Evolutionary conservation across 805 yeast genomes (phyloP), one percentile per base, ranked within the genome.

Genomic region (Starmerella bombi): DNA sequence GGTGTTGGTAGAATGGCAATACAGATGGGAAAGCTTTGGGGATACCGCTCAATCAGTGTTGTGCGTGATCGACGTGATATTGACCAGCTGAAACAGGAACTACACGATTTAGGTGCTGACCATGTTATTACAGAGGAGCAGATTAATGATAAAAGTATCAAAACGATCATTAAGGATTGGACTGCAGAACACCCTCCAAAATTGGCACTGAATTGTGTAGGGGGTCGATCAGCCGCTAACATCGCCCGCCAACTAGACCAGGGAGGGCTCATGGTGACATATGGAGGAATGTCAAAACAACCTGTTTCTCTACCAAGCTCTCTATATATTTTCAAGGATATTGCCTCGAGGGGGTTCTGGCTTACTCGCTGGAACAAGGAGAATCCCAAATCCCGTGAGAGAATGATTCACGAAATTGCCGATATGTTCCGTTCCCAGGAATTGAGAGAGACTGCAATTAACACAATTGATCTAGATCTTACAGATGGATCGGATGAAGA

Each of bases 271-370:
- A 64, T 91, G 67, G 73, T 85, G 51, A 84, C 97, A 1, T 91
- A 91, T 56, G 99, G 99, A 25, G 97, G 94, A 29, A 91, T 91
- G 98, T 83, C 96, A 3, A 76, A 78, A 67, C 86, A 83, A 62
- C 98, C 98, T 2, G 93, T 91, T 9, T 71, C 74, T n/a, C 61
- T 91, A 41, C 95, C 97, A 30, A 84, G 95, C 1, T 74, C 93
- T 0, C 64, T 82, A 44, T 82, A 82, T 56, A 86, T 91, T 49
- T 91, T 91, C 68, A 91, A 88, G 61, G 80, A 86, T 55, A 61
- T 91, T 41, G 75, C 80, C 5, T 75, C 85, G 39, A 72, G 76
- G 22, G 99, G 99, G 0, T 91, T 81, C 64, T 91, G 99, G 99
- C 76, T 52, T 25, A 52, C 57, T 10, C 74, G 66, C 33, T 75